Conservation (phyloP, 306 rosid species). For the Medicago arabica region DNA sequence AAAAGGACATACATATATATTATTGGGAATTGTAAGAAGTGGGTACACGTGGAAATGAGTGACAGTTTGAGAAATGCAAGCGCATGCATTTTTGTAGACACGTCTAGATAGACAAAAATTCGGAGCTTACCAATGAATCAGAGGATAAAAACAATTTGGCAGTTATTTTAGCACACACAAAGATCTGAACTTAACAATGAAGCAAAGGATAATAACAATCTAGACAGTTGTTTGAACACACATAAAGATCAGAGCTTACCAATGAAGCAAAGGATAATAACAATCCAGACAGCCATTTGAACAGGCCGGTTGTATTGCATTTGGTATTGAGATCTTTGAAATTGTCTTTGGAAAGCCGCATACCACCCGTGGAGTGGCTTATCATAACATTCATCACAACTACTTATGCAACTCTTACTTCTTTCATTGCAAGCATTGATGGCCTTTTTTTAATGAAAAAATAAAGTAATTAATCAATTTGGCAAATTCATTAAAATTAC, state of each 20-base stretch:
- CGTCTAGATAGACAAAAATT: background rate
- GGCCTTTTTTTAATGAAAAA: slow-evolving; percentile 49
- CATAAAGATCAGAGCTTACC: slow-evolving; percentile 60
- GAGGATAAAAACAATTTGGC: slow-evolving; percentile 63
- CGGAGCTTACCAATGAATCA: slow-evolving; percentile 73
- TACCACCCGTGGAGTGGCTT: slow-evolving; percentile 91
- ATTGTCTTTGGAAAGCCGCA: slow-evolving; percentile 82
- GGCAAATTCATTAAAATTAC: background rate
- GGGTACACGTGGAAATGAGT: background rate
- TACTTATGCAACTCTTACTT: slow-evolving; percentile 70
- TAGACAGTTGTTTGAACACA: background rate
- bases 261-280: slow-evolving; percentile 71
- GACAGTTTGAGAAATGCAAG: slow-evolving; percentile 18
- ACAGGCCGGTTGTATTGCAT: slow-evolving; percentile 82
- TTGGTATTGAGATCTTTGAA: slow-evolving; percentile 91
- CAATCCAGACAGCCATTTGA: slow-evolving; percentile 62
- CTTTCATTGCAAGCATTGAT: slow-evolving; percentile 55
- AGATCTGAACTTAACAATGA: background rate
- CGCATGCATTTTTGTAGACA: background rate
- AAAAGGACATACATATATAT: background rate
- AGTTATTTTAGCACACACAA: slow-evolving; percentile 43
- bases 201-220: background rate
- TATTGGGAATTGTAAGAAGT: background rate
- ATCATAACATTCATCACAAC: slow-evolving; percentile 71
- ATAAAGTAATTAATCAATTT: slow-evolving; percentile 16